Conservation (phyloP, 1,284 basidiomycete genomes). For the Porogramme epimiltina region DNA sequence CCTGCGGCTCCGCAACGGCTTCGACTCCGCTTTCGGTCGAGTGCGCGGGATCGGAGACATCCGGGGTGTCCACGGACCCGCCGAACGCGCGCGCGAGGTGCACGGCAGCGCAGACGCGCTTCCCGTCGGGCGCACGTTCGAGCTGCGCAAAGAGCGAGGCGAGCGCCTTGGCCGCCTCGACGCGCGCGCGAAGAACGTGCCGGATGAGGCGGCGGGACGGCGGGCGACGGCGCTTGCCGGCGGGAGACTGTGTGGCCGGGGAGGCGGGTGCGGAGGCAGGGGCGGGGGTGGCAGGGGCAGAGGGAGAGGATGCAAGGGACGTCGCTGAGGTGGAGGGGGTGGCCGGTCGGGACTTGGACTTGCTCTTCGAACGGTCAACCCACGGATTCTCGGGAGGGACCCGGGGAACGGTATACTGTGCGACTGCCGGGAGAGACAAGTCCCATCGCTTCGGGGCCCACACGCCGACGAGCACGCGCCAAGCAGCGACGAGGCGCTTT, state of each 20-base stretch:
- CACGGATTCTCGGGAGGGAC: constrained; percentile 70
- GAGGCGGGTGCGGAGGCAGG: constrained; percentile 42
- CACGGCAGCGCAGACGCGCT: constrained; percentile 54
- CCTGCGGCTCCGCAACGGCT: constrained; percentile 36
- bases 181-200: constrained; percentile 81
- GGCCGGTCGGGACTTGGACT: constrained; percentile 19
- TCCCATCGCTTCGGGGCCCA: constrained; percentile 87
- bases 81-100: constrained; percentile 65
- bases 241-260: not conserved
- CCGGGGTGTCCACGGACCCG: constrained; percentile 37
- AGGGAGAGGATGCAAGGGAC: constrained; percentile 33
- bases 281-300: constrained; percentile 24
- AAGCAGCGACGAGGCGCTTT: constrained; percentile 84
- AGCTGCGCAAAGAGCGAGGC: constrained; percentile 72
- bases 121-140: constrained; percentile 46
- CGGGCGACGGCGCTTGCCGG: constrained; percentile 50
- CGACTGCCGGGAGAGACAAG: constrained; percentile 65
- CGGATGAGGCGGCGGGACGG: constrained; percentile 82
- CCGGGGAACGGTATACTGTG: constrained; percentile 71
- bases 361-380: constrained; percentile 52
- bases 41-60: constrained; percentile 16
- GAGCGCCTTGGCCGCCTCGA: constrained; percentile 76
- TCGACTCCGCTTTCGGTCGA: constrained; percentile 30
- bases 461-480: constrained; percentile 88
- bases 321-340: constrained; percentile 10